Evolutionary conservation across 305 asterid species (phyloP), one percentile per base, ranked within the genome.

Genomic region (Euphrasia arctica): DNA sequence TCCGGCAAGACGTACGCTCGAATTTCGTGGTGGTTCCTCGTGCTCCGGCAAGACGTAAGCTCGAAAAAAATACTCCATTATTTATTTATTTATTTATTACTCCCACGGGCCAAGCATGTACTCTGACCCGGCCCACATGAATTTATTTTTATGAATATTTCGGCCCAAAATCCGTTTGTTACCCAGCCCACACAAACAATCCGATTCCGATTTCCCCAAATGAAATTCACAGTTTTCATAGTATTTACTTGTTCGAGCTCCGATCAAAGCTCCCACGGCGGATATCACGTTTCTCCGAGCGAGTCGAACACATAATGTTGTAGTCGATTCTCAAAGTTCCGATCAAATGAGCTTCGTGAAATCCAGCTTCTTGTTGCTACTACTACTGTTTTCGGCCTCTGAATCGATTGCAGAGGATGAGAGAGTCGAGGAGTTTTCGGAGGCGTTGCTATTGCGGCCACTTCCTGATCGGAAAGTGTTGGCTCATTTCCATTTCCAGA

Each of bases 381-480:
- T 82, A 58, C 39, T 60, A 2, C 72, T 87, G 15, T 39, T 83
- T 48, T 69, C 70, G 67, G 67, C 67, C 15, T 73, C 74, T 58
- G 78, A 69, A 64, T 83, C 88, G 62, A 54, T 59, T n/a, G 82
- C 82, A 32, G 64, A 62, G 63, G 83, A 67, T 68, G 80, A 61
- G 18, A 67, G 42, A 62, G 76, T 65, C 42, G 73, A 49, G 67
- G 85, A 77, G 72, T 88, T 93, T 72, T 80, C 96, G 31, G 99
- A 93, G 82, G 96, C 96, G 65, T 68, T 93, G 78, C 80, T 90
- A 51, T 73, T 90, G 78, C 82, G 87, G 83, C 96, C 99, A 51
- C 79, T 93, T 54, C 97, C 97, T 61, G 97, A 88, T 79, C 92
- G 97, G 61, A 93, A 90, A 76, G 92, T 86, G 32, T 75, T 93